Percentiles rank a stretch among this genome's conserved stretches.
These are phyloP conservation scores for Cladophialophora psammophila DNA, from an alignment of 2,329 filamentous ascomycete genomes.

Conservation along the genomic window DNA sequence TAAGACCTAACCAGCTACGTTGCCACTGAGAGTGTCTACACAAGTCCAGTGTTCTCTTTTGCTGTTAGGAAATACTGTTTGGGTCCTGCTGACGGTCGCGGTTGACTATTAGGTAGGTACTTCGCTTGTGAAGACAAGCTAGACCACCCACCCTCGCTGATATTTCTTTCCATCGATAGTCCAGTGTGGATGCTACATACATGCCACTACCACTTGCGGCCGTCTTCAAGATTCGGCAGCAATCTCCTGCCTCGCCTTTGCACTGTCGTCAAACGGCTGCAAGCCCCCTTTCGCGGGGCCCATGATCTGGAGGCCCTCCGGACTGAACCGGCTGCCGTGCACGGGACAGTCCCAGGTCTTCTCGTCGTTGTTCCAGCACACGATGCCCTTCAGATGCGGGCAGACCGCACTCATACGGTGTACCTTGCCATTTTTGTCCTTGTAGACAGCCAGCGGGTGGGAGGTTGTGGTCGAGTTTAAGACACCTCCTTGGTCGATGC, in stretches of 20 bases:
- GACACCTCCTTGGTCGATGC: constrained; percentile 59
- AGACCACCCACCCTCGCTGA: too few species aligned
- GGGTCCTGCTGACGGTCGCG: too few species aligned
- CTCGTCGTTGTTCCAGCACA: constrained; percentile 64
- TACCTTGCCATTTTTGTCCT: constrained; percentile 61
- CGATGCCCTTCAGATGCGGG: constrained; percentile 63
- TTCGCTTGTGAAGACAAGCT: too few species aligned
- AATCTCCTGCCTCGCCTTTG: constrained; percentile 17
- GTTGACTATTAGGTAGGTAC: too few species aligned
- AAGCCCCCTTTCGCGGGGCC: constrained; percentile 52
- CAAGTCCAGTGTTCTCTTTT: too few species aligned
- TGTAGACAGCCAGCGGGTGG: constrained; percentile 64
- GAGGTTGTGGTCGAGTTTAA: constrained; percentile 53
- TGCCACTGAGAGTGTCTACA: not conserved
- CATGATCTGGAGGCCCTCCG: constrained; percentile 52
- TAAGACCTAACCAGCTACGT: too few species aligned
- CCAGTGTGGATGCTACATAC: not conserved
- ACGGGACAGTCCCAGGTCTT: constrained; percentile 64
- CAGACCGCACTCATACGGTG: constrained; percentile 62
- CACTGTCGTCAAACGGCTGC: constrained; percentile 25
- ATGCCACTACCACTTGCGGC: not conserved
- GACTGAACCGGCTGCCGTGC: constrained; percentile 54
- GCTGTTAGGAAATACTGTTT: too few species aligned
- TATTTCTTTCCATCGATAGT: not conserved
- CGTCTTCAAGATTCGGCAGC: constrained; percentile 2